Evolutionary conservation across 768 basidiomycete genomes (phyloP).

Genomic region (Dioszegia aurantiaca): DNA sequence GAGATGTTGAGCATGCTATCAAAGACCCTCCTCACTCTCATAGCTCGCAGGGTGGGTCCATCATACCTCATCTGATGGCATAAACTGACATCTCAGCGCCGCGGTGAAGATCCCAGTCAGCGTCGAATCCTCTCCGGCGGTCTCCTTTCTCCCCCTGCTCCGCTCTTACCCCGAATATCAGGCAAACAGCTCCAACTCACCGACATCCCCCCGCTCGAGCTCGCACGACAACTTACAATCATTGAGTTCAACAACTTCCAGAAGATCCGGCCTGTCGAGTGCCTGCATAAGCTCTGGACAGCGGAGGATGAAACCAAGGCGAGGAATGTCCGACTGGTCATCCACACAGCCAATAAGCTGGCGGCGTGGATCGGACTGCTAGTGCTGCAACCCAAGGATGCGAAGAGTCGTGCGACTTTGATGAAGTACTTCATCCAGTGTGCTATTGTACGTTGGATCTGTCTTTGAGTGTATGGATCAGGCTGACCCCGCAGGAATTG

Average conservation of each 20-base stretch:
- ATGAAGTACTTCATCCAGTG: slow-evolving; percentile 87
- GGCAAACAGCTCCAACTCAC: slow-evolving; percentile 61
- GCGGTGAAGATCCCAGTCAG: slow-evolving; percentile 28
- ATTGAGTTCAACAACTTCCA: slow-evolving; percentile 83
- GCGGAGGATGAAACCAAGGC: slow-evolving; percentile 60
- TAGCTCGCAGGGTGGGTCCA: slow-evolving; percentile 72
- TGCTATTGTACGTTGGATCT: slow-evolving; percentile 55
- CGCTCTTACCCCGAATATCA: slow-evolving; percentile 37
- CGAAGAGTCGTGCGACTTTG: slow-evolving; percentile 70
- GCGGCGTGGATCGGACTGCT: slow-evolving; percentile 69
- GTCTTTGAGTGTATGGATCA: not conserved
- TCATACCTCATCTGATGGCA: not conserved
- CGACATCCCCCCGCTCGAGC: slow-evolving; percentile 82
- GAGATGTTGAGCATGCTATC: slow-evolving; percentile 60
- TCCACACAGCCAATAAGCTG: slow-evolving; percentile 78
- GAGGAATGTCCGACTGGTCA: slow-evolving; percentile 79
- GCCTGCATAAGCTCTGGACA: slow-evolving; percentile 68
- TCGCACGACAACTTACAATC: slow-evolving; percentile 89
- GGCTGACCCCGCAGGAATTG: slow-evolving; percentile 64
- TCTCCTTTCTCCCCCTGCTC: slow-evolving; percentile 40
- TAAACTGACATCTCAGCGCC: slow-evolving; percentile 18
- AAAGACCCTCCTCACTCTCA: slow-evolving; percentile 68
- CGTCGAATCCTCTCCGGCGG: slow-evolving; percentile 36
- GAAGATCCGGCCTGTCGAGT: slow-evolving; percentile 84
- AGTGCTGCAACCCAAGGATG: slow-evolving; percentile 82